These are phyloP conservation scores for Aureobasidium sp. DNA, from an alignment of 2,329 filamentous ascomycete species.

Conservation along the genomic window DNA sequence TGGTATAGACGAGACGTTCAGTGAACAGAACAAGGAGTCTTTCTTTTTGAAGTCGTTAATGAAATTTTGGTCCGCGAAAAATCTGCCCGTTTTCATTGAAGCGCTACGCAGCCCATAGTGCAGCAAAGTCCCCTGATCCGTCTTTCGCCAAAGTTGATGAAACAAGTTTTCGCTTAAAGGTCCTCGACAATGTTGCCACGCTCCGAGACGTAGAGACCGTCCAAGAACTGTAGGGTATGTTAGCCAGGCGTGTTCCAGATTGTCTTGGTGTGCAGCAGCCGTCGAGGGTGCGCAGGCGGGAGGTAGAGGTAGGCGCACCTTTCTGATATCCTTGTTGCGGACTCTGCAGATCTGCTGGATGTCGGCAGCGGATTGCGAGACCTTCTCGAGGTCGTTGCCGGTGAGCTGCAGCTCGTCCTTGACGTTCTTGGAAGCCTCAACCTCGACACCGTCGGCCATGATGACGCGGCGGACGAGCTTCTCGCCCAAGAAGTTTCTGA, in stretches of 20 bases:
- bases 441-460: conserved; percentile 85
- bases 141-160: conserved; percentile 14
- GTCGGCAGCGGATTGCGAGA: conserved; percentile 96
- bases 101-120: conserved; percentile 14
- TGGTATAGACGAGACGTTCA: conserved; percentile 3
- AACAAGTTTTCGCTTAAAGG: conserved; percentile 15
- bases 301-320: conserved; percentile 36
- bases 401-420: conserved; percentile 95
- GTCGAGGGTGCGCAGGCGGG: conserved; percentile 37
- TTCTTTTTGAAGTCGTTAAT: conserved; percentile 15
- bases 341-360: conserved; percentile 99
- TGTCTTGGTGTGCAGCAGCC: not conserved
- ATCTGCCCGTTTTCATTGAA: conserved; percentile 15
- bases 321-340: conserved; percentile 99
- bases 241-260: not conserved
- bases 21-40: conserved; percentile 3
- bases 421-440: conserved; percentile 80
- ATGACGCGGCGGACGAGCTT: conserved; percentile 92
- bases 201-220: conserved; percentile 99
- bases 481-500: conserved; percentile 98
- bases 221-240: conserved; percentile 62
- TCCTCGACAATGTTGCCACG: conserved; percentile 85
- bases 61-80: conserved; percentile 14
- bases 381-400: conserved; percentile 93
- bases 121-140: conserved; percentile 14